Percentiles rank a stretch among this genome's conserved stretches.
Conservation (phyloP, 331 rosid species). For the Malus hybrid region DNA sequence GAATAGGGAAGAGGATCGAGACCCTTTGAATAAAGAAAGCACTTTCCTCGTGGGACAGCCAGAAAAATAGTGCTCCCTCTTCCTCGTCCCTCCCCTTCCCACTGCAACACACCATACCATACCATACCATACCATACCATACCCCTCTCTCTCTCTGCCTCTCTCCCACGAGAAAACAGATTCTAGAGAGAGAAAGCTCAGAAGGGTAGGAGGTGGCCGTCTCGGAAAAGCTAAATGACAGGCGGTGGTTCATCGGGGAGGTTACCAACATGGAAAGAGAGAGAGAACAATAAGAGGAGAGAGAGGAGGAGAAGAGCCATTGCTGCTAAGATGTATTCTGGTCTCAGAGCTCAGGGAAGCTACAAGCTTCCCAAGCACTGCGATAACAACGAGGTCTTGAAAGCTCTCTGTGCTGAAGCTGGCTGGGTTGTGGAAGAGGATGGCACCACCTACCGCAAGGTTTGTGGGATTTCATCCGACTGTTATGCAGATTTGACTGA, state of each 20-base stretch:
- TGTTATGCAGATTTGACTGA: background rate
- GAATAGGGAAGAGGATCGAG: background rate
- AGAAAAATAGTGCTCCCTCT: background rate
- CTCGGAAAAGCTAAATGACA: slow-evolving; percentile 35
- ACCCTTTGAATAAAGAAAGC: slow-evolving; percentile 21
- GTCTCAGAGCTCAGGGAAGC: slow-evolving; percentile 85
- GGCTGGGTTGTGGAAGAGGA: slow-evolving; percentile 97
- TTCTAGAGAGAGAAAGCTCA: slow-evolving; percentile 3
- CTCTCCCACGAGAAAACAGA: background rate
- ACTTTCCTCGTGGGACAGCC: slow-evolving; percentile 22
- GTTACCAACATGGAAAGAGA: slow-evolving; percentile 91
- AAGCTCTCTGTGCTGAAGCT: slow-evolving; percentile 86
- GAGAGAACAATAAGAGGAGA: slow-evolving; percentile 91
- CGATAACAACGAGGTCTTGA: slow-evolving; percentile 89
- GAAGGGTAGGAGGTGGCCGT: background rate
- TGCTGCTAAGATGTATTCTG: slow-evolving; percentile 84
- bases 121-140: no score
- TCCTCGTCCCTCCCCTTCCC: background rate
- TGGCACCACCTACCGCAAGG: slow-evolving; percentile 91
- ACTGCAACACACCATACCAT: background rate
- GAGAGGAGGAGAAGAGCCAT: slow-evolving; percentile 93
- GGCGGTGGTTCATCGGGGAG: slow-evolving; percentile 85
- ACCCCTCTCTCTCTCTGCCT: background rate
- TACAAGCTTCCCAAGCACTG: slow-evolving; percentile 94
- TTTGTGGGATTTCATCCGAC: background rate